Evolutionary conservation across 2,329 filamentous ascomycete genomes (phyloP).

Genomic region (Fusarium armeniacum): DNA sequence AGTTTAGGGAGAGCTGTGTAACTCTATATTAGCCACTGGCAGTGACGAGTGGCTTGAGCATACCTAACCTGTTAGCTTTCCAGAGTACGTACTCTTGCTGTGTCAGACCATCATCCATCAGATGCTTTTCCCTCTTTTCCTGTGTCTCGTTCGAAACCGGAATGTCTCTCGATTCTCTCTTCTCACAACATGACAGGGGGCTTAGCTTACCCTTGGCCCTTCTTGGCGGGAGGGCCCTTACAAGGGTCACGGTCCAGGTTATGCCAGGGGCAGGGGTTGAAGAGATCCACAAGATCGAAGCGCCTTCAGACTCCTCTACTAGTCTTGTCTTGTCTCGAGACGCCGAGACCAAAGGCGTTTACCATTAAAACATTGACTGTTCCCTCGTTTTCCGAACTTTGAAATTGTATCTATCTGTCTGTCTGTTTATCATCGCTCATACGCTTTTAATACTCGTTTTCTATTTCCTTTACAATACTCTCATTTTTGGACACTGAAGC

Average conservation of each 20-base stretch:
- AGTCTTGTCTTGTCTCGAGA: slow-evolving; percentile 20
- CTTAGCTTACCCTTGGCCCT: slow-evolving; percentile 23
- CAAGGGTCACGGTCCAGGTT: slow-evolving; percentile 11
- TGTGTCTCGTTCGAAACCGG: slow-evolving; percentile 37
- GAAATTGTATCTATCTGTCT: slow-evolving; percentile 7
- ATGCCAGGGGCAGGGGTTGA: slow-evolving; percentile 37
- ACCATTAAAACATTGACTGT: slow-evolving; percentile 44
- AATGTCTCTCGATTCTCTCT: slow-evolving; percentile 8
- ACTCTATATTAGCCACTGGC: neutral
- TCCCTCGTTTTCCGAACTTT: slow-evolving; percentile 20
- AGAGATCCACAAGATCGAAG: slow-evolving; percentile 40
- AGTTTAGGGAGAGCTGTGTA: slow-evolving; percentile 1
- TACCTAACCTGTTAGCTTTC: slow-evolving; percentile 2
- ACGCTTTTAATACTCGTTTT: slow-evolving; percentile 40
- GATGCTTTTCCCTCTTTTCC: slow-evolving; percentile 18
- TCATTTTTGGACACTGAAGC: slow-evolving; percentile 12
- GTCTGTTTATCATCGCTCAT: slow-evolving; percentile 7
- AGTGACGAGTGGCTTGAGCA: slow-evolving; percentile 22
- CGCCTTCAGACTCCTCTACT: slow-evolving; percentile 25
- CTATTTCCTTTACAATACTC: slow-evolving; percentile 18
- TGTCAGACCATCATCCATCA: slow-evolving; percentile 16
- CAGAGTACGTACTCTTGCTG: neutral
- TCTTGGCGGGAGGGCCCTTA: slow-evolving; percentile 32
- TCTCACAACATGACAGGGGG: slow-evolving; percentile 19
- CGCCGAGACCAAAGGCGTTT: slow-evolving; percentile 22